phyloP scores from a whole-genome alignment of 2,329 filamentous ascomycete genomes.

The Trichoderma sp. region DNA sequence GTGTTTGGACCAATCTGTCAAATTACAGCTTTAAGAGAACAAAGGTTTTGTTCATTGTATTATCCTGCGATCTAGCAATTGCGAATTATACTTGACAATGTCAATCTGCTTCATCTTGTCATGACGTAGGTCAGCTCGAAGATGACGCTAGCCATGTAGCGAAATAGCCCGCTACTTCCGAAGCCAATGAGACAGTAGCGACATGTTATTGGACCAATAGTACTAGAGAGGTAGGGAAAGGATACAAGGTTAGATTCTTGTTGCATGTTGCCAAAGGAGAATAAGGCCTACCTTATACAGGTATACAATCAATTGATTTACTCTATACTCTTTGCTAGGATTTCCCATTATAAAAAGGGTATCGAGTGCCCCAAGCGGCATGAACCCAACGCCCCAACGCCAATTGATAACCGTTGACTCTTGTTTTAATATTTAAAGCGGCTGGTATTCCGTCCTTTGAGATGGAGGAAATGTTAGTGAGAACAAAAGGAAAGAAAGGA shows the following conservation, averaged over 20 bases:
- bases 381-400: constrained; percentile 12
- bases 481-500: not conserved
- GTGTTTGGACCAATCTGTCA: not conserved
- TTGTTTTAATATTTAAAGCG: not conserved
- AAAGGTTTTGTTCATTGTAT: not conserved
- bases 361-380: constrained; percentile 12
- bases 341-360: constrained; percentile 29
- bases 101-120: not conserved
- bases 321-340: constrained; percentile 32
- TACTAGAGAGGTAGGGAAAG: too few species aligned
- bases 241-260: not conserved
- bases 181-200: not conserved
- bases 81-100: not conserved
- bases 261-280: not conserved
- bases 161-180: constrained; percentile 8
- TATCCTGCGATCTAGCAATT: not conserved
- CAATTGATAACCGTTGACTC: not conserved
- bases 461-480: not conserved
- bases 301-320: not conserved
- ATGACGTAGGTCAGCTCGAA: not conserved
- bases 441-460: not conserved
- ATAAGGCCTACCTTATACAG: not conserved
- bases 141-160: not conserved
- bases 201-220: not conserved
- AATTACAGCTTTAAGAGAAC: not conserved